Conservation (phyloP, 768 basidiomycete species). For the Lenzites betulinus region DNA sequence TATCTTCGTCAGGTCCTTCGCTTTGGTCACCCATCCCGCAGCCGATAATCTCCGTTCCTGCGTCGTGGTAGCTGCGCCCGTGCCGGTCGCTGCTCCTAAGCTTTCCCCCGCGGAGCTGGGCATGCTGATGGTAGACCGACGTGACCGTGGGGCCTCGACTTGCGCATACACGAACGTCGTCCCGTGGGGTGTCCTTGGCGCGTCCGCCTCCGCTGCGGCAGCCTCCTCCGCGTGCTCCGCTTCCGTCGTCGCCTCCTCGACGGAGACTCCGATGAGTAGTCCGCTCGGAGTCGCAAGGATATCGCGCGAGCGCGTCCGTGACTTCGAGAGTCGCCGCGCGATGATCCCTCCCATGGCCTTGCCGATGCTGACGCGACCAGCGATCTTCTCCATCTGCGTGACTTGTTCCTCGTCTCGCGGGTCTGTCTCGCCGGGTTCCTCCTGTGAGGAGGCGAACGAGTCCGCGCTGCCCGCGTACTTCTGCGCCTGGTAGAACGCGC, state of each 20-base stretch:
- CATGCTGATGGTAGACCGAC: conserved; percentile 23
- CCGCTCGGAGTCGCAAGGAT: conserved; percentile 17
- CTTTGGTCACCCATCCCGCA: conserved; percentile 25
- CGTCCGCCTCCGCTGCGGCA: neutral
- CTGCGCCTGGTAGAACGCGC: conserved; percentile 34
- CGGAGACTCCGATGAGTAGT: conserved; percentile 30
- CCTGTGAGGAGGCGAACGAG: conserved; percentile 28
- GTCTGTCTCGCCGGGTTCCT: neutral
- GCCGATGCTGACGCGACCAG: conserved; percentile 27
- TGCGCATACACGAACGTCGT: conserved; percentile 15
- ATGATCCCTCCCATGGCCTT: conserved; percentile 27
- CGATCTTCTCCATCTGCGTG: conserved; percentile 29
- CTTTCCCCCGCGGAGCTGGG: conserved; percentile 5
- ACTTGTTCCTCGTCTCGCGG: conserved; percentile 26
- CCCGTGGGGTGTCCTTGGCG: conserved; percentile 9
- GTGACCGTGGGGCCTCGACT: conserved; percentile 14
- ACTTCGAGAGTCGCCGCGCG: conserved; percentile 31
- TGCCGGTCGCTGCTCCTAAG: neutral
- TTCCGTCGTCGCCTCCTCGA: conserved; percentile 31
- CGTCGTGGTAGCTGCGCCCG: neutral
- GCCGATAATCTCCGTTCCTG: conserved; percentile 9
- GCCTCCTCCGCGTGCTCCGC: conserved; percentile 19
- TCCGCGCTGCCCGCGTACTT: conserved; percentile 29
- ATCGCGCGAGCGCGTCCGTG: conserved; percentile 24
- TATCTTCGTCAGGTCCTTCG: conserved; percentile 27